Evolutionary conservation across 345 rosid species (phyloP).

Genomic region (Salix koriyanagi): DNA sequence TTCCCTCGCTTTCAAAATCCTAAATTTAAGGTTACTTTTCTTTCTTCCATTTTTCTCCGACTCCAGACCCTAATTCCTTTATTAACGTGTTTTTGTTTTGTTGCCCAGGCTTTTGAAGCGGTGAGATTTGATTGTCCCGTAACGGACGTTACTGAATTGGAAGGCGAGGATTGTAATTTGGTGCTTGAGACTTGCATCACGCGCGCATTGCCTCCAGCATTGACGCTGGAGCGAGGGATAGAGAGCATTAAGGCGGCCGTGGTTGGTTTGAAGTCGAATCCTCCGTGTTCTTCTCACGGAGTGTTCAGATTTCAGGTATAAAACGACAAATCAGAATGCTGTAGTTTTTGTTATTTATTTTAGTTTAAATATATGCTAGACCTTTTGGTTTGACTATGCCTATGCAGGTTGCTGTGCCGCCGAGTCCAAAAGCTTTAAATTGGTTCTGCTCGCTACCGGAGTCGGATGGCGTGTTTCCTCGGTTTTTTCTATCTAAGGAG

Average conservation of each 20-base stretch:
- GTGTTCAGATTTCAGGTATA: slow-evolving; percentile 67
- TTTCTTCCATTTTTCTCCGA: background rate
- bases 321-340: background rate
- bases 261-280: slow-evolving; percentile 52
- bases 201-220: slow-evolving; percentile 69
- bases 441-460: slow-evolving; percentile 79
- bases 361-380: background rate
- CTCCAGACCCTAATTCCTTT: background rate
- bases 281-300: slow-evolving; percentile 53
- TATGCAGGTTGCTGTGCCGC: slow-evolving; percentile 80
- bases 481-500: slow-evolving; percentile 75
- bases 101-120: slow-evolving; percentile 36
- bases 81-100: background rate
- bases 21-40: slow-evolving; percentile 4
- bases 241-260: slow-evolving; percentile 53
- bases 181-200: slow-evolving; percentile 61
- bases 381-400: background rate
- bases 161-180: slow-evolving; percentile 43
- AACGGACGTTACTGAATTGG: slow-evolving; percentile 27
- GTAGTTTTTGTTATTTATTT: too few relatives aligned
- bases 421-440: slow-evolving; percentile 73
- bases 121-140: slow-evolving; percentile 59
- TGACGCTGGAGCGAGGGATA: slow-evolving; percentile 69
- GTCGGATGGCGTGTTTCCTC: slow-evolving; percentile 54
- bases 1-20: background rate